Base-by-base conservation (phyloP, 345 rosid genomes). In the Boechera retrofracta region DNA sequence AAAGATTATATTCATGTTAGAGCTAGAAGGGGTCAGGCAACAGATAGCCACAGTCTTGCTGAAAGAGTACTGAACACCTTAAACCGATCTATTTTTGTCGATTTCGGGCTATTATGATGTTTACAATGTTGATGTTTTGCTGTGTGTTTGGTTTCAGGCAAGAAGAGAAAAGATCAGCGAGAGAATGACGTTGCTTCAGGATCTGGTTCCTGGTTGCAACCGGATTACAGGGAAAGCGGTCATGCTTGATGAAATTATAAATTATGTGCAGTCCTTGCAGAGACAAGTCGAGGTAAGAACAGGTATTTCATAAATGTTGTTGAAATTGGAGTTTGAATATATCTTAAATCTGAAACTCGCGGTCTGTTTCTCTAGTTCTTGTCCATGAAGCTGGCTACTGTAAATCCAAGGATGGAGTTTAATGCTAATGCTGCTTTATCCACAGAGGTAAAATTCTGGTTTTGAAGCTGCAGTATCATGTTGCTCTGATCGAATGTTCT, bases 211-310 rank as follows among this genome's bases (percentile, higher is more conserved):
- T 24, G 95, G 93, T 29, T 94, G 98, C 71, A 92, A 89, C 69
- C 90, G 91, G 89, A 90, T 94, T 12, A 80, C 89, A 6, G 89
- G 98, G 49, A 94, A 94, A 79, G 98, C 98, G 0, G 87, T 89
- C 45, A 94, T 94, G 98, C 93, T 94, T 36, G 98, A 94, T 80
- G 98, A 94, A 56, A 94, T 94, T 70, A 94, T 94, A 26, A 94
- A 92, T 76, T 94, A 94, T 60, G 98, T 94, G 36, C 98, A 94
- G 89, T 94, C 98, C 28, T 78, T 94, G 77, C 98, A 94, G 81
- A 83, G 86, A 35, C 98, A 94, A 81, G 98, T 94, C 2, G 98
- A 94, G 97, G 98, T 94, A 87, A 26, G 12, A 51, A 36, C 2
- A 3, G 10, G 33, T 13, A 5, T 26, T 39, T 28, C 33, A 4